Evolutionary conservation across 129 eudicot genomes (phyloP).

Genomic region (Chrysanthemum lavandulifolium): DNA sequence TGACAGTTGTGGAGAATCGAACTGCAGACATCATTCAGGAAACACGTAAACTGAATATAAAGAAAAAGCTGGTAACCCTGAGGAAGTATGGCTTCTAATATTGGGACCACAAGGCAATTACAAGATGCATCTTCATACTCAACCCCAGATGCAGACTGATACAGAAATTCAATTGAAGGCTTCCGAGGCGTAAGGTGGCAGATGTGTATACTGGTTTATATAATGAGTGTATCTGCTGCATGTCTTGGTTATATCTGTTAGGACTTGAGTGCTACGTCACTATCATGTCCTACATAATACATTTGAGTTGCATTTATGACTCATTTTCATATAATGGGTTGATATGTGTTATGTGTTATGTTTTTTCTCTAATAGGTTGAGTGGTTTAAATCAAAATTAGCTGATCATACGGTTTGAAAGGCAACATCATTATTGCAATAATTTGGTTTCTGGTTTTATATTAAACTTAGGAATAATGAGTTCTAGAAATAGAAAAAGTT

Average conservation of each 20-base stretch:
- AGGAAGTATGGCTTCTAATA: slow-evolving; percentile 27
- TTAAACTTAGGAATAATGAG: too few species aligned
- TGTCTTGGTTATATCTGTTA: background rate
- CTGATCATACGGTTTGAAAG: too few species aligned
- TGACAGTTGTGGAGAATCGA: slow-evolving; percentile 76
- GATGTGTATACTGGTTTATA: slow-evolving; percentile 49
- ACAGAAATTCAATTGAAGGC: slow-evolving; percentile 87
- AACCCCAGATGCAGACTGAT: slow-evolving; percentile 45
- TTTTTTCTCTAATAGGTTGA: too few species aligned
- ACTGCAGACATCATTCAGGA: slow-evolving; percentile 90
- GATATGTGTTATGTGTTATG: too few species aligned
- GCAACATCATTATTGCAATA: too few species aligned
- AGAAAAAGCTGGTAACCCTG: slow-evolving; percentile 45
- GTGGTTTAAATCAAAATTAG: too few species aligned
- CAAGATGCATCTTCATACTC: slow-evolving; percentile 29
- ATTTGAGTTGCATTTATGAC: too few species aligned
- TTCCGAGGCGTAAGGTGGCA: slow-evolving; percentile 99
- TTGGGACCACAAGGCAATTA: slow-evolving; percentile 35
- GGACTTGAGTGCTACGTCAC: background rate
- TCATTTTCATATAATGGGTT: too few species aligned
- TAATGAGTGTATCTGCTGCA: slow-evolving; percentile 6
- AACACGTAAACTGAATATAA: slow-evolving; percentile 64
- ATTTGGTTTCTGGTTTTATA: too few species aligned
- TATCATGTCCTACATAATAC: background rate
- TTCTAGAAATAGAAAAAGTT: too few species aligned